Base-by-base conservation (phyloP, 2,329 filamentous ascomycete species). In the Pseudogymnoascus sp. region DNA sequence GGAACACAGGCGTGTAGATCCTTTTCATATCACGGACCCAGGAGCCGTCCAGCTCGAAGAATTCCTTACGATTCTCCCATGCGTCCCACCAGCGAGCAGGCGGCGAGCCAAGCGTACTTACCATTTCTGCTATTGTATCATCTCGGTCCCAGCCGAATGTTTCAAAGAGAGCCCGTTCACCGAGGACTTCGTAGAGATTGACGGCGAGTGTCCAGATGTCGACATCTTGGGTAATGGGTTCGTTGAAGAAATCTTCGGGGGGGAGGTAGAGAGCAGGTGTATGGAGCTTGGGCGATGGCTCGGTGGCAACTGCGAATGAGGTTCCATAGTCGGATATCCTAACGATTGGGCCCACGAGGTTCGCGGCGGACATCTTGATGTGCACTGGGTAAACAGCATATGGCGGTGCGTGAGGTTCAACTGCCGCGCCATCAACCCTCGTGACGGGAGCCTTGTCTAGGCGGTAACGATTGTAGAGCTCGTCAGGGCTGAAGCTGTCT, bases 191-290 rank as follows among this genome's bases (percentile, higher is more conserved):
- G 41, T 63, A 66, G 1, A 67, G 25, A 16, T 28, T 64, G 59
- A 61, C 63, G 12, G 59, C 64, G 5, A 66, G 41, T 40, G 66
- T 62, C 62, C 65, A 66, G n/a, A 67, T 41, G 28, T 66, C 66
- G 41, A 63, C 62, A n/a, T 60, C 40, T 37, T 66, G 66, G 1
- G 38, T n/a, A 8, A 25, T 16, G 11, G 63, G 63, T 14, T 61
- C 60, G 14, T 64, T 62, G 9, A 49, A 49, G 43, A 49, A 49
- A 6, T 49, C 43, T 49, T 49, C 43, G 7, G 43, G 43, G 7
- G 43, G 23, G n/a, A 49, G 21, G 43, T 49, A 49, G 12, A 49
- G 23, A n/a, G 43, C 12, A 25, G 23, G 43, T 21, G 43, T 49
- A 16, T 49, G 43, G 5, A 49, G 43, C 23, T 49, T 7, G 5